Evolutionary conservation across 2,329 filamentous ascomycete genomes (phyloP).

Genomic region (Trichophyton rubrum): DNA sequence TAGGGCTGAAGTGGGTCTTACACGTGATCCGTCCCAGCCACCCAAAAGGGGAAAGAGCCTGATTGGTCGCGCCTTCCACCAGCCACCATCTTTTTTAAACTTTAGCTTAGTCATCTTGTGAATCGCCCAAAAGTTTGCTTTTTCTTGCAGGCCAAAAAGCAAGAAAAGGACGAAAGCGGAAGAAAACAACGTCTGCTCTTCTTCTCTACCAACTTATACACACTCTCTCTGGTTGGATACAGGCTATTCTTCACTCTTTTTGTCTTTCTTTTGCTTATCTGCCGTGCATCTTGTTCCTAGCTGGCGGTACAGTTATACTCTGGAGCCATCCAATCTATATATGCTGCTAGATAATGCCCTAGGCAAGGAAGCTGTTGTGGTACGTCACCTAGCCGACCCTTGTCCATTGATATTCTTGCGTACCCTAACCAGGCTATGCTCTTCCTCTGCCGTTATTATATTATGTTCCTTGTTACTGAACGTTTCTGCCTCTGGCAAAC

Average conservation of each 20-base stretch:
- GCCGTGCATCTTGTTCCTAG: not conserved
- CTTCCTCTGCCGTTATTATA: not conserved
- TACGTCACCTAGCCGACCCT: conserved; percentile 5
- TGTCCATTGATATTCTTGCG: not conserved
- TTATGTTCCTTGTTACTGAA: not conserved
- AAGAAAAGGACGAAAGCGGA: not conserved
- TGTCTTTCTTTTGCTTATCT: not conserved
- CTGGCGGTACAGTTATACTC: not conserved
- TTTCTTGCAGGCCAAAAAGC: not conserved
- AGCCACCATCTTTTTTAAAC: not conserved
- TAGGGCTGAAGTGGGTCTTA: not conserved
- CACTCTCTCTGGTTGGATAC: not conserved
- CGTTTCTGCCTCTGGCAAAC: not conserved
- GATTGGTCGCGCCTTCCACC: not conserved
- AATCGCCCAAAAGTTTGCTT: not conserved
- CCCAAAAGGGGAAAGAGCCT: not conserved
- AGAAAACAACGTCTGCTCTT: not conserved
- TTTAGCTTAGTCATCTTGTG: not conserved
- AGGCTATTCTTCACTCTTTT: not conserved
- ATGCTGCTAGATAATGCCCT: not conserved
- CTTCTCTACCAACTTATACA: not conserved
- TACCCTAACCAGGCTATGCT: not conserved
- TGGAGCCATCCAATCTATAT: not conserved
- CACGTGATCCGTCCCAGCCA: not conserved
- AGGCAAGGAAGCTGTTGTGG: conserved; percentile 5